Evolutionary conservation across 371 early-diverging fungal genomes (phyloP), one percentile per base, ranked within the genome.

Genomic region (Syncephalis plumigaleata): DNA sequence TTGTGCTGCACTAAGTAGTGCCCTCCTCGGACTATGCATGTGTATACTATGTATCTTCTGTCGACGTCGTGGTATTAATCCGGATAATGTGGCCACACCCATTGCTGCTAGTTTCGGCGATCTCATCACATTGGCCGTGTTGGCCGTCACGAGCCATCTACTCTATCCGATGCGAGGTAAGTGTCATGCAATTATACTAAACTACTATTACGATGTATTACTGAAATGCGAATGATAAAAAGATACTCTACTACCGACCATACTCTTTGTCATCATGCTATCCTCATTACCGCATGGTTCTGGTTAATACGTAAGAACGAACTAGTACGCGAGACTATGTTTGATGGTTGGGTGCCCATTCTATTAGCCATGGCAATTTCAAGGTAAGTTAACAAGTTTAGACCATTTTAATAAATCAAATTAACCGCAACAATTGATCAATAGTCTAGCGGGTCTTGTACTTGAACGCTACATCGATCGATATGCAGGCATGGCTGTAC

Each of bases 351-450:
- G 85, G 62, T 70, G 0, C 80, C 88, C 0, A 63, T 89, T 13
- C 59, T 86, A 8, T 55, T 72, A 4, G 84, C 90, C 15, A 81
- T 87, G 70, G 59, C 74, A 2, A 85, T 86, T 42, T 77, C 87
- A 9, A 82, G 76, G 61, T 64, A 55, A 57, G n/a, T n/a, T n/a
- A n/a, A n/a, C n/a, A n/a, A 11, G n/a, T 42, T 40, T 36, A n/a
- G 26, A 20, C 17, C 27, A n/a, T 22, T 26, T 47, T 24, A 2
- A 9, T 8, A 37, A 16, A 37, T 49, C n/a, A 31, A 45, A 27
- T 0, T 31, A 18, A 36, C 38, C 8, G 22, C 24, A 16, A 43
- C 17, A 38, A 22, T 7, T 31, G 31, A 31, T 31, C 31, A 31
- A 7, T 31, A 31, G 67, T 45, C 58, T 85, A 25, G 82, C 84